These are phyloP conservation scores for Choricystis sp. DNA, from an alignment of 139 green algal species.

Conservation along the genomic window DNA sequence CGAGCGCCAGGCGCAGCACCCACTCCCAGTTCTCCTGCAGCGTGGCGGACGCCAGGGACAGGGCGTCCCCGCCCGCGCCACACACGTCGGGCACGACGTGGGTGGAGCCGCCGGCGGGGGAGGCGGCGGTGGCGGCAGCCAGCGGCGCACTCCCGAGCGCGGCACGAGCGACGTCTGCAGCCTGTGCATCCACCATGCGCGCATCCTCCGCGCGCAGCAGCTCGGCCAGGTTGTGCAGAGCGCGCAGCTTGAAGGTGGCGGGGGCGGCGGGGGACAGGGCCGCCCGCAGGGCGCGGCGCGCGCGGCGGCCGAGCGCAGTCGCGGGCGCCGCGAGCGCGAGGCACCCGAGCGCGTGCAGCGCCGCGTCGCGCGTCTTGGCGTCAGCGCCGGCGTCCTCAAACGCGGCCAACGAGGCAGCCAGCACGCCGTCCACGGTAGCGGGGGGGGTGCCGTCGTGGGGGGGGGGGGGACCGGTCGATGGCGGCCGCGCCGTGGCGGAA, in stretches of 20 bases:
- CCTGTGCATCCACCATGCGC: slow-evolving; percentile 28
- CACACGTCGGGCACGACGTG: slow-evolving; percentile 30
- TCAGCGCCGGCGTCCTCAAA: background rate
- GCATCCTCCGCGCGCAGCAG: slow-evolving; percentile 54
- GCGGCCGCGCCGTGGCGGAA: slow-evolving; percentile 32
- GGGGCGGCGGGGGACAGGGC: slow-evolving; percentile 17
- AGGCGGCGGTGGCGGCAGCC: background rate
- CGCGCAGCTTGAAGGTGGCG: slow-evolving; percentile 27
- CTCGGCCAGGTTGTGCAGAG: slow-evolving; percentile 46
- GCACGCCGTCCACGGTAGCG: too few species aligned
- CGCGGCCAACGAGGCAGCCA: background rate
- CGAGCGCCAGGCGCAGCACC: slow-evolving; percentile 36
- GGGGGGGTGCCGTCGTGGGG: background rate
- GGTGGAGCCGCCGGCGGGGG: background rate
- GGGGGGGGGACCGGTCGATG: slow-evolving; percentile 20
- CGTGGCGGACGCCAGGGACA: slow-evolving; percentile 5
- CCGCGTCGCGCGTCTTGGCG: slow-evolving; percentile 20
- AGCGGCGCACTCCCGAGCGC: slow-evolving; percentile 2
- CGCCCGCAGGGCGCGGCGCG: background rate
- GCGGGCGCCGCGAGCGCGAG: slow-evolving; percentile 42
- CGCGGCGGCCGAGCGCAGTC: slow-evolving; percentile 23
- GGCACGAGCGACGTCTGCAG: slow-evolving; percentile 1
- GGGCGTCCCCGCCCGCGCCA: slow-evolving; percentile 40
- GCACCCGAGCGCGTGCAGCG: slow-evolving; percentile 44
- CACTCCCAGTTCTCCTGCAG: slow-evolving; percentile 37